Percentiles rank a stretch among this genome's conserved stretches.
Conservation (phyloP, 805 yeast genomes). For the Candida montana region DNA sequence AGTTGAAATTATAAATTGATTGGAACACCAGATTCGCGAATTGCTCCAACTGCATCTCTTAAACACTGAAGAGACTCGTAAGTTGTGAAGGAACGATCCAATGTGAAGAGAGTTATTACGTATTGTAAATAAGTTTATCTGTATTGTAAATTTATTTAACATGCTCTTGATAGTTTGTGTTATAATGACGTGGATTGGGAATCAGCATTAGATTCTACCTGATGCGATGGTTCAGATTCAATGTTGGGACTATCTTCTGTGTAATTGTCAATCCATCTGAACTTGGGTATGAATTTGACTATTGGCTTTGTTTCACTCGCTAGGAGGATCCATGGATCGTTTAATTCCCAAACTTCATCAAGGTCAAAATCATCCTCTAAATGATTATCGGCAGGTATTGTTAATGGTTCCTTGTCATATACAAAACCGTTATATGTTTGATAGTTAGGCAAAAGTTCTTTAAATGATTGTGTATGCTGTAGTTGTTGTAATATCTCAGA, state of each 20-base stretch:
- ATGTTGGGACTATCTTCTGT: background rate
- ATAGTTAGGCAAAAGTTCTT: conserved; percentile 15
- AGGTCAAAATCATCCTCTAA: conserved; percentile 20
- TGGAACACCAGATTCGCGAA: background rate
- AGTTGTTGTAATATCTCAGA: conserved; percentile 19
- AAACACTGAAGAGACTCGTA: too few species aligned
- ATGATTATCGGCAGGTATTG: conserved; percentile 18
- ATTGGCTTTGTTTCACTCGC: conserved; percentile 19
- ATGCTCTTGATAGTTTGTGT: too few species aligned
- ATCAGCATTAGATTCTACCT: too few species aligned
- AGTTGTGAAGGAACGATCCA: too few species aligned
- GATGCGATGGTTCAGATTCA: background rate
- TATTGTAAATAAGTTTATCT: too few species aligned
- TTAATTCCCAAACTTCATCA: conserved; percentile 23
- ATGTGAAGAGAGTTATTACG: too few species aligned
- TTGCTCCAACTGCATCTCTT: too few species aligned
- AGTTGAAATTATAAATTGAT: too few species aligned
- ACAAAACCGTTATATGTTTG: conserved; percentile 10
- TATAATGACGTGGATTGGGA: too few species aligned
- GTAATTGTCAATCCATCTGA: conserved; percentile 12
- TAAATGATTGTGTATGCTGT: conserved; percentile 10
- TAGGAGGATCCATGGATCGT: conserved; percentile 23
- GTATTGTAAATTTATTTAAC: too few species aligned
- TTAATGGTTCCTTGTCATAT: conserved; percentile 8
- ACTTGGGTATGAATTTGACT: conserved; percentile 23